Percentiles rank a stretch among this genome's conserved stretches.
phyloP scores from a whole-genome alignment of 768 basidiomycete species.

The Mycena belliarum region DNA sequence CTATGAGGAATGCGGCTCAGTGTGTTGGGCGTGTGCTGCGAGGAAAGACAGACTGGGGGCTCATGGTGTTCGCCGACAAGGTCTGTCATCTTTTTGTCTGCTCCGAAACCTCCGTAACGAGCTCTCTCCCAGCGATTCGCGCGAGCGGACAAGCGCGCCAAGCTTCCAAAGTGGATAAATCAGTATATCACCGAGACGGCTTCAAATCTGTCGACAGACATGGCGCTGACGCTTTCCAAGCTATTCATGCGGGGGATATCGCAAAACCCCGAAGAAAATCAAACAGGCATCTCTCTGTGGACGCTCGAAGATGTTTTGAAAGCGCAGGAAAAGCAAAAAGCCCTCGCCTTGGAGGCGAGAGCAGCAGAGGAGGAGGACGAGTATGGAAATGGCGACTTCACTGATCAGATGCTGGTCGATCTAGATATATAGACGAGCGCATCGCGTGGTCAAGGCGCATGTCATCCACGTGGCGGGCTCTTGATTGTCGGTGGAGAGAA shows the following conservation, averaged over 20 bases:
- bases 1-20: constrained; percentile 98
- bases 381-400: constrained; percentile 64
- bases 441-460: not conserved
- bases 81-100: constrained; percentile 39
- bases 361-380: constrained; percentile 39
- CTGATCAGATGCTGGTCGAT: constrained; percentile 61
- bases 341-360: constrained; percentile 53
- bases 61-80: constrained; percentile 99
- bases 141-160: constrained; percentile 89
- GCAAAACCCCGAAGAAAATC: constrained; percentile 95
- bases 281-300: constrained; percentile 94
- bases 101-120: not conserved
- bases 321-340: constrained; percentile 80
- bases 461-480: not conserved
- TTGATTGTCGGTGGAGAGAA: no score
- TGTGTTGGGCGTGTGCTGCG: constrained; percentile 97
- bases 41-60: constrained; percentile 98
- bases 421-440: constrained; percentile 37
- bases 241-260: constrained; percentile 98
- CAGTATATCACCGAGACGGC: constrained; percentile 99
- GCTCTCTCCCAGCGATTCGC: constrained; percentile 71
- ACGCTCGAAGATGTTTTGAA: constrained; percentile 88
- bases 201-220: constrained; percentile 96
- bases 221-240: constrained; percentile 93
- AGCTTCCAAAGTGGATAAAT: constrained; percentile 98